Base-by-base conservation (phyloP, 2,329 filamentous ascomycete species). In the Ceratocystis eucalypticola region DNA sequence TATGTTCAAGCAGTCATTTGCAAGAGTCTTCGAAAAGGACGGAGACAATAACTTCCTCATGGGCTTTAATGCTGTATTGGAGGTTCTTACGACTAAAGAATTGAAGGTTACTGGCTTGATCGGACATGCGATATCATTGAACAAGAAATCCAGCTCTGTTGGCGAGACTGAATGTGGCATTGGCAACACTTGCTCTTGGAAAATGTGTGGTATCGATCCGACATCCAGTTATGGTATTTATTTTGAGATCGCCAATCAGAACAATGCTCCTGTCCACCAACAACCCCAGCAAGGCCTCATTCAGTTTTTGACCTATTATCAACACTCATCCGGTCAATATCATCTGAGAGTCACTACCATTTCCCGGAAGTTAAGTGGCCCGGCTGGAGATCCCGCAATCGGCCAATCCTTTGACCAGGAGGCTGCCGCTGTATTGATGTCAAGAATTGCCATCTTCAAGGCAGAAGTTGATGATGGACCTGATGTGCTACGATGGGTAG, bases 1-100 rank as follows among this genome's bases (percentile, higher is more conserved):
- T 67, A 96, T 99, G 87, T 99, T 97, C 81, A 96, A 94, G 79
- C 94, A 99, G 75, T 97, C 94, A 0, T 99, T 99, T 73, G 88
- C 96, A 64, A 88, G 95, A 68, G 87, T 99, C 20, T 99, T 99
- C 73, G 94, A 99, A 75, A 96, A 96, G 77, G 94, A 99, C 73
- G 90, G 83, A 1, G 88, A 96, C 68, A 94, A 96, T 70, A 96
- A 96, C 74, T 82, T 99, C 15, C 78, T 96, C 8, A 99, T 99
- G 94, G 94, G 91, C 57, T 99, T 99, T 80, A 99, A 99, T 73
- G 94, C 91, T 41, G 91, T 92, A 10, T 81, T 99, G 12, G 94
- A 99, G 76, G 93, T 97, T 17, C 79, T 99, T 46, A 99, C 94
- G 0, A 97, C 94, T 15, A 99, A 97, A 78, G 94, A 99, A 74